Percentiles rank a stretch among this genome's conserved stretches.
phyloP scores from a whole-genome alignment of 805 yeast species.

The Saccharomycopsis vini region DNA sequence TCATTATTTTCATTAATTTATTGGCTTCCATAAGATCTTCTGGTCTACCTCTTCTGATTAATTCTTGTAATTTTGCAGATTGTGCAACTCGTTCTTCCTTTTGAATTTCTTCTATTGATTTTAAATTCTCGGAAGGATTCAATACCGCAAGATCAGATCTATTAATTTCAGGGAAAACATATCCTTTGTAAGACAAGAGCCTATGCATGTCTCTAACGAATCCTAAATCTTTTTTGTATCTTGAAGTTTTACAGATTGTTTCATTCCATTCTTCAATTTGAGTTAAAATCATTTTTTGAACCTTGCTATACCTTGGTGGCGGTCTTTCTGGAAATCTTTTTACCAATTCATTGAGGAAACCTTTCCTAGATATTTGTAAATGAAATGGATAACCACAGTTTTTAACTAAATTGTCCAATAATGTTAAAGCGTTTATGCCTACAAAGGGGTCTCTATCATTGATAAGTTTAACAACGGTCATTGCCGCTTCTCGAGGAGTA shows the following conservation, averaged over 20 bases:
- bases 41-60: constrained; percentile 91
- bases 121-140: constrained; percentile 79
- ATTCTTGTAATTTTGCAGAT: constrained; percentile 89
- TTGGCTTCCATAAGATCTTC: constrained; percentile 94
- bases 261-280: constrained; percentile 97
- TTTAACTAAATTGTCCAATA: constrained; percentile 84
- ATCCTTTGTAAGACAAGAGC: constrained; percentile 80
- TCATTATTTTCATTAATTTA: constrained; percentile 94
- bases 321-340: constrained; percentile 93
- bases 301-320: constrained; percentile 71
- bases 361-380: constrained; percentile 88
- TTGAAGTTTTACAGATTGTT: constrained; percentile 82
- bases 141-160: constrained; percentile 88
- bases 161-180: constrained; percentile 84
- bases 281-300: constrained; percentile 77
- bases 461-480: constrained; percentile 71
- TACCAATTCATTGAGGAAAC: constrained; percentile 87
- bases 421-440: constrained; percentile 70
- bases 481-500: constrained; percentile 87
- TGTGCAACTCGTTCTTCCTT: constrained; percentile 90
- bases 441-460: constrained; percentile 80
- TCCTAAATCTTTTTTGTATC: constrained; percentile 86
- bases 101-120: constrained; percentile 83
- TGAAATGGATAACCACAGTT: constrained; percentile 98
- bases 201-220: constrained; percentile 95